Evolutionary conservation across 2,329 filamentous ascomycete genomes (phyloP).

Genomic region (Coniosporium tulheliwenetii): DNA sequence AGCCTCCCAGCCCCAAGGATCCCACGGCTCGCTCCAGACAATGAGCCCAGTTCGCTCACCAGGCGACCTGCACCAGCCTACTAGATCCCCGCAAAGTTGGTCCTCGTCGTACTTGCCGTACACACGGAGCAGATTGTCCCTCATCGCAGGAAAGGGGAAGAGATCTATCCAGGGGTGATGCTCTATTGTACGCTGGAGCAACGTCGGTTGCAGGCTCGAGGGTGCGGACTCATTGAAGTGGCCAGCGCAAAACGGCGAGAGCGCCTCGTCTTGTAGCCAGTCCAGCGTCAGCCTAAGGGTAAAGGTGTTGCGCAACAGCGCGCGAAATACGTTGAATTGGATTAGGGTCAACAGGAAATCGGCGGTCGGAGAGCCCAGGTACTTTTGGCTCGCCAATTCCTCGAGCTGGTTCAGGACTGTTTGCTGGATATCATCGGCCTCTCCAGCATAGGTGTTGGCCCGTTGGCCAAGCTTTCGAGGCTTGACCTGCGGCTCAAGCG

Average conservation of each 20-base stretch:
- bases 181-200: constrained; percentile 15
- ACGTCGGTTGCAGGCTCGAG: constrained; percentile 16
- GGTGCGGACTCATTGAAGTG: not conserved
- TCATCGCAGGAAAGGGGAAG: constrained; percentile 24
- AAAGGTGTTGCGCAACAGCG: constrained; percentile 5
- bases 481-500: not conserved
- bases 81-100: not conserved
- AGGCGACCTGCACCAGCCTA: not conserved
- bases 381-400: constrained; percentile 1
- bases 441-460: not conserved
- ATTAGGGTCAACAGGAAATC: constrained; percentile 7
- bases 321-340: constrained; percentile 11
- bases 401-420: constrained; percentile 1
- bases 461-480: not conserved
- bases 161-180: constrained; percentile 25
- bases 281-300: constrained; percentile 2
- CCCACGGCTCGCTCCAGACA: constrained; percentile 26
- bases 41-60: constrained; percentile 12
- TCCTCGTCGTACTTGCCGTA: not conserved
- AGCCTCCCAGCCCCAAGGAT: constrained; percentile 24
- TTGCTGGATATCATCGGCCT: not conserved
- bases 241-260: not conserved
- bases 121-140: constrained; percentile 20
- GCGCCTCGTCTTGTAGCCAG: constrained; percentile 1
- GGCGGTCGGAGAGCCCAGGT: constrained; percentile 5